Percentiles rank a stretch among this genome's conserved stretches.
These are phyloP conservation scores for Herpetospermum pedunculosum DNA, from an alignment of 306 rosid genomes.

Conservation along the genomic window DNA sequence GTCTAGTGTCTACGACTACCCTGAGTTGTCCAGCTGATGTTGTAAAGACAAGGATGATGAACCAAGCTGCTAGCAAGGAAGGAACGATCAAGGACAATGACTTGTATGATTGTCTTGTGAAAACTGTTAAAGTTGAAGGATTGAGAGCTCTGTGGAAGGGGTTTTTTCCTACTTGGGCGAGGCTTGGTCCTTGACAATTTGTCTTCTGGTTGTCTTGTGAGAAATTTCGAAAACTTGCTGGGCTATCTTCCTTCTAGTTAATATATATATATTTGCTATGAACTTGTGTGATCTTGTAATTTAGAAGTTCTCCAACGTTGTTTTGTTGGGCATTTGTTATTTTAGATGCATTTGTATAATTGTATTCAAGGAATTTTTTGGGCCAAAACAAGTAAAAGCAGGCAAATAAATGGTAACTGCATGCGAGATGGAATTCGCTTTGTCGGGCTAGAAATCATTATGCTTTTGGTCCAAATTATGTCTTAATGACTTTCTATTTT, in stretches of 20 bases:
- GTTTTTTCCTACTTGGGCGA: constrained; percentile 86
- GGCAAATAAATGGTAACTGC: no score
- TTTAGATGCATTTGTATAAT: no score
- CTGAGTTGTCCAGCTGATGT: constrained; percentile 93
- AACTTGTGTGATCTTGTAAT: no score
- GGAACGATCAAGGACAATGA: constrained; percentile 37
- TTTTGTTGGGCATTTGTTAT: no score
- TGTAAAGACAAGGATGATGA: constrained; percentile 92
- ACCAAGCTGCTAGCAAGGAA: constrained; percentile 33
- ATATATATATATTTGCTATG: background rate
- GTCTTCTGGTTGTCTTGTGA: constrained; percentile 91
- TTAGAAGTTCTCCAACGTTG: no score
- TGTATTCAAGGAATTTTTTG: no score
- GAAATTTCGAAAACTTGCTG: constrained; percentile 63
- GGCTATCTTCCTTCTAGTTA: constrained; percentile 63
- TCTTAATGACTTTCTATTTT: no score
- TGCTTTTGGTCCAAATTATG: no score
- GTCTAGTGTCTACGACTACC: constrained; percentile 53
- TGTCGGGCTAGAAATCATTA: no score
- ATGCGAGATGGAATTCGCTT: no score
- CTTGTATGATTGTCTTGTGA: constrained; percentile 66
- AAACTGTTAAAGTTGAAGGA: constrained; percentile 76
- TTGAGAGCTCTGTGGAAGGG: constrained; percentile 82
- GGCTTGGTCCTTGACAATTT: constrained; percentile 93
- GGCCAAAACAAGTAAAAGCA: no score